Percentiles rank a stretch among this genome's conserved stretches.
Conservation (phyloP, 176 grass and related monocot genomes). For the Bromus sterilis region DNA sequence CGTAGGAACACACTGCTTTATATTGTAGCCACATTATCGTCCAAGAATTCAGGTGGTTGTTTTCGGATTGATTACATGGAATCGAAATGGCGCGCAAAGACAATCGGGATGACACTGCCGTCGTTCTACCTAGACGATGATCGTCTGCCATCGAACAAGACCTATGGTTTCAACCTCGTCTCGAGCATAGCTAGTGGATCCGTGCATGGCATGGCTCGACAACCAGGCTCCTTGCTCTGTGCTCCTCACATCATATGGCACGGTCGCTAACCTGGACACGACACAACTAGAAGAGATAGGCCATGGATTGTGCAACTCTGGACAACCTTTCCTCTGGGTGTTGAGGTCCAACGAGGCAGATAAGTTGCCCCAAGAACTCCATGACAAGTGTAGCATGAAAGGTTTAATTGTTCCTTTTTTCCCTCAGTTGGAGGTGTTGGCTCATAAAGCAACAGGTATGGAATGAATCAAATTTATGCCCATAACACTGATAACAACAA, state of each 20-base stretch:
- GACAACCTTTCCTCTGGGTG: background rate
- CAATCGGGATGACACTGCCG: slow-evolving; percentile 14
- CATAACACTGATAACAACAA: no score
- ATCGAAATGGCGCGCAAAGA: background rate
- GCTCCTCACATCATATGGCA: slow-evolving; percentile 19
- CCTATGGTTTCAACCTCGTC: slow-evolving; percentile 25
- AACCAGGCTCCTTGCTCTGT: background rate
- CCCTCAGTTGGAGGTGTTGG: slow-evolving; percentile 25
- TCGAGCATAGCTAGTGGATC: background rate
- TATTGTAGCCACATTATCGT: no score
- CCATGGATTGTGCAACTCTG: background rate
- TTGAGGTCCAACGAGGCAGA: background rate
- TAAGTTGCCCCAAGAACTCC: background rate
- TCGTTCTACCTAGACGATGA: slow-evolving; percentile 2
- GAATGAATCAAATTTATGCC: background rate
- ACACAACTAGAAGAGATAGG: slow-evolving; percentile 1
- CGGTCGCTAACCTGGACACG: background rate
- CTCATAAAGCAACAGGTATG: background rate
- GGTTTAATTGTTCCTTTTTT: background rate
- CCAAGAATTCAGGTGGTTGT: no score
- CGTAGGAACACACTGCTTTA: no score
- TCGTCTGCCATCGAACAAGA: background rate
- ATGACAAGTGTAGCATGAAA: background rate
- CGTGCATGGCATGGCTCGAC: slow-evolving; percentile 2
- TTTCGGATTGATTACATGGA: background rate